Evolutionary conservation across 306 rosid species (phyloP), one percentile per base, ranked within the genome.

Genomic region (Erythrophleum fordii): DNA sequence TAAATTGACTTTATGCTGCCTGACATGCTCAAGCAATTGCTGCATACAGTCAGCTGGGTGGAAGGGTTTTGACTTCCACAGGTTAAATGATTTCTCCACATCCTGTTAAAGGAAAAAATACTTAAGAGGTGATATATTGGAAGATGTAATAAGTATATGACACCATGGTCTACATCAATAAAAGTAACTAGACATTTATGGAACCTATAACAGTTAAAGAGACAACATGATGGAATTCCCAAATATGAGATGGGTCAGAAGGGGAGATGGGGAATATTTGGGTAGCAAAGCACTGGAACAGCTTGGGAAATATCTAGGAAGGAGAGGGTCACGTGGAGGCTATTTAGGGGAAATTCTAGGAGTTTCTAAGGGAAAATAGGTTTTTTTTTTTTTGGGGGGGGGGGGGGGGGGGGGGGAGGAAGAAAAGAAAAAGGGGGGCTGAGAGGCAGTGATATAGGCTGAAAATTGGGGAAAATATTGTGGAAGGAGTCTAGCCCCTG

Each of bases 11-110:
- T 81, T 85, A 82, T 87, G 92, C 45, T 81, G 87, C 85, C 94
- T 88, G 51, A 93, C 94, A 80, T 91, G 91, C 85, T 91, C 97
- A 18, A 93, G 94, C 87, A 91, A 80, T 73, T 88, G 90, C 73
- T 89, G 92, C 82, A 89, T 91, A 75, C 90, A 84, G 34, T 89
- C 94, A 53, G 88, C 92, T 25, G 97, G 88, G 82, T 75, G 90
- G 58, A 84, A 16, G 58, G 69, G 0, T 53, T 83, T 61, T 35
- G 90, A 80, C 71, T 56, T 79, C 97, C 97, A 91, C 14, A 75
- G 73, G 25, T 72, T 53, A 62, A 89, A 89, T 49, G 89, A 81
- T 69, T 86, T 90, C 49, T 91, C 97, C 77, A 88, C 93, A 73
- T 88, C 94, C 97, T 93, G 83, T 77, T 45, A 78, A 83, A 65